Conservation (phyloP, 257 asterid genomes). For the Solanum verrucosum region DNA sequence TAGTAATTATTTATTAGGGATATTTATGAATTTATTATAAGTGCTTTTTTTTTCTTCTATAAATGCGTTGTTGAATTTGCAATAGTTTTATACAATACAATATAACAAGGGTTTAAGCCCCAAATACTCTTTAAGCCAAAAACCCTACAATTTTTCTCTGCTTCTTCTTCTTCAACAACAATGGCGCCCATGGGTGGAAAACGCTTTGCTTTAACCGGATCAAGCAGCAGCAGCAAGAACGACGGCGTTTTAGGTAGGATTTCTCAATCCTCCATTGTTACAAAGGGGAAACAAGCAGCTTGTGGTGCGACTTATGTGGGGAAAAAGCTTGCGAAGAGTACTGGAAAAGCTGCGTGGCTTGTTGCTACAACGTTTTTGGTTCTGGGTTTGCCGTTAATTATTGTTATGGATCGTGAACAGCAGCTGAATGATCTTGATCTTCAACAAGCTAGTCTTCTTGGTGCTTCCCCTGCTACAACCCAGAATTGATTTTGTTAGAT, state of each 20-base stretch:
- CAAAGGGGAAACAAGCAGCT: constrained; percentile 38
- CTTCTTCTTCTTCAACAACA: neutral
- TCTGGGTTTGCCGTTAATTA: neutral
- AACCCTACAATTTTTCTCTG: neutral
- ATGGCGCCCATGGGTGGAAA: neutral
- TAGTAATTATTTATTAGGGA: neutral
- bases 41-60: neutral
- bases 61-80: neutral
- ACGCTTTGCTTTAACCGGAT: neutral
- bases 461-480: neutral
- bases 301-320: constrained; percentile 43
- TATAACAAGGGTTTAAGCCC: neutral
- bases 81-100: neutral
- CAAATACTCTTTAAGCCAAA: neutral
- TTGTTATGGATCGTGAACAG: neutral
- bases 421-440: constrained; percentile 34
- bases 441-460: neutral
- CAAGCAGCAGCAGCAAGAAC: neutral
- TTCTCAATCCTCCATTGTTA: constrained; percentile 26
- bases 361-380: neutral
- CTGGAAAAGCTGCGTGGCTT: neutral
- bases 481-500: neutral
- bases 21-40: neutral
- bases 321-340: constrained; percentile 40
- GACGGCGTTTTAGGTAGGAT: constrained; percentile 28